Base-by-base conservation (phyloP, 2,329 filamentous ascomycete genomes). In the Oidium heveae region DNA sequence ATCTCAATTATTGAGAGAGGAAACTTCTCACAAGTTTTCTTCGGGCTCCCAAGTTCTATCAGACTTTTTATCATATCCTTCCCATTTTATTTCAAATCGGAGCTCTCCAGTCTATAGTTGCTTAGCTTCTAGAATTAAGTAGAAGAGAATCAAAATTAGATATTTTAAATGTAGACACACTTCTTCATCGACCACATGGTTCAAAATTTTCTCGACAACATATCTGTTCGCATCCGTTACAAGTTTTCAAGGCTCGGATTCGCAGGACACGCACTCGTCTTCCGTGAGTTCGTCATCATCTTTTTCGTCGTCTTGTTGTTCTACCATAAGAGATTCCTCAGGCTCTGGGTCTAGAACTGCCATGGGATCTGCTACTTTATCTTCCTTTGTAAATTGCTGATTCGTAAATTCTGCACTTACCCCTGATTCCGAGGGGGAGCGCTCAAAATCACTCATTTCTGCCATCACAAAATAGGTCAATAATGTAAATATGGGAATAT, bases 11-110 rank as follows among this genome's bases (percentile, higher is more conserved):
- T 7, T 3, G 34, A 32, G 41, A 46, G 37, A 13, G 43, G 16
- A 34, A 12, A 55, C 41, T 20, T 43, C 66, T 79, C 76, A 67
- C 57, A 86, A 69, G 60, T 87, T 88, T 12, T 78, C 76, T 61
- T 85, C 80, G 0, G 82, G 80, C 64, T 91, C 85, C 84, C 84
- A 89, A 0, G 85, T 91, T 62, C 76, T 68, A 59, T 91, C 85
- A 0, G 70, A 66, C 57, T 79, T 77, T 57, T 79, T 75, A 0
- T 84, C 76, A 58, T 81, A 91, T 2, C 84, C 84, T 59, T 84
- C 77, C 85, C 85, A 91, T 62, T 89, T 87, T 37, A 91, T 82
- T 53, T 81, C 73, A 62, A 82, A 87, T 50, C 73, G 72, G 0
- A 79, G 62, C 4, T 65, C 64, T 20, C 74, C 75, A 41, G 59